Evolutionary conservation across 495 filamentous ascomycete species (phyloP), one percentile per base, ranked within the genome.

Genomic region (Penicillium cataractarum): DNA sequence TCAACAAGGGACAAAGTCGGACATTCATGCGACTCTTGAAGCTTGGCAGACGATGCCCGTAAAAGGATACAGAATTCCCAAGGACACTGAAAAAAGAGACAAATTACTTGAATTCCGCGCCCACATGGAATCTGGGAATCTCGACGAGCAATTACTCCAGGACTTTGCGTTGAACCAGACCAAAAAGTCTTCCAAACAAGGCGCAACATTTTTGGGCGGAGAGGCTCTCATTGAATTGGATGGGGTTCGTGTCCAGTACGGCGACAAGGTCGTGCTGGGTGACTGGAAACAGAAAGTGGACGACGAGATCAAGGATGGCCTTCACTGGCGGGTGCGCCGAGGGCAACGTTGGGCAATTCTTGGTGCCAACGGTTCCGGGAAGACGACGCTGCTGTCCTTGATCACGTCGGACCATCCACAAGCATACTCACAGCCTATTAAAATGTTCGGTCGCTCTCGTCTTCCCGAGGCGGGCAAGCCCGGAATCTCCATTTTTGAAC

Each of bases 321-420:
- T 97, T 0, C 84, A 87, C 73, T 97, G 95, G 94, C 90, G 81
- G 13, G 87, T 98, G 13, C 84, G 88, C 26, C 85, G 87, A 39
- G 93, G 94, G 4, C 85, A 97, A 66, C 84, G 92, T 62, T 97
- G 93, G 92, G 93, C 89, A 0, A 82, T 98, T 42, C 91, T 98
- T 67, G 95, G 95, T 1, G 86, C 94, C 15, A 97, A 98, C 68
- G 95, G 88, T 55, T 80, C 78, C 12, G 80, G 80, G 52, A 99
- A 99, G 76, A 98, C 95, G 0, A 99, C 95, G 0, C 80, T 99
- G 53, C 83, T 97, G 17, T 95, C 93, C 2, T 80, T 99, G 15
- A 90, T 99, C 63, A 95, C 91, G 37, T 97, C 93, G 4, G 95
- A 99, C 70, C 95, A 99, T 63, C 95, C 95, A 0, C 93, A 97